phyloP scores from a whole-genome alignment of 1,139 yeast species.

The Geotrichum siamense region DNA sequence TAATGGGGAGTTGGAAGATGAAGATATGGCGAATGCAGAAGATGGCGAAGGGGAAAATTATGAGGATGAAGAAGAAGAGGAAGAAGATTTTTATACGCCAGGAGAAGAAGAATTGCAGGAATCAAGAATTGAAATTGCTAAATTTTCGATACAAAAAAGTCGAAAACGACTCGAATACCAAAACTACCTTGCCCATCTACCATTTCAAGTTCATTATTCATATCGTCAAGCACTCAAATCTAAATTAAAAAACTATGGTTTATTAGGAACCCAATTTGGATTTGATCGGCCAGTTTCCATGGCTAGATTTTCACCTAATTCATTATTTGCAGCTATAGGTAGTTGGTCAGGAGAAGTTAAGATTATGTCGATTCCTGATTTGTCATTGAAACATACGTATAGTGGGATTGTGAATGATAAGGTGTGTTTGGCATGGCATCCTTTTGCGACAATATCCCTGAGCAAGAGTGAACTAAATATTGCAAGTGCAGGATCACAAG shows the following conservation, averaged over 20 bases:
- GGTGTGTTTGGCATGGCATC: slow-evolving; percentile 61
- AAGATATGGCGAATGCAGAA: slow-evolving; percentile 29
- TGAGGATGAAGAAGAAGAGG: slow-evolving; percentile 45
- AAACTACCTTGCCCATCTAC: slow-evolving; percentile 22
- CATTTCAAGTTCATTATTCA: slow-evolving; percentile 34
- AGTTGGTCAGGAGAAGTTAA: slow-evolving; percentile 80
- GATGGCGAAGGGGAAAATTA: slow-evolving; percentile 30
- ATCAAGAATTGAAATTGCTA: slow-evolving; percentile 48
- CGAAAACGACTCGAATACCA: slow-evolving; percentile 38
- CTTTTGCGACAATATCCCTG: slow-evolving; percentile 26
- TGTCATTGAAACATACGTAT: slow-evolving; percentile 34
- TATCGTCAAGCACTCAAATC: slow-evolving; percentile 39
- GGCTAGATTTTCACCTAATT: slow-evolving; percentile 43
- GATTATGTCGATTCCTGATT: slow-evolving; percentile 39
- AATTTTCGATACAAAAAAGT: slow-evolving; percentile 45
- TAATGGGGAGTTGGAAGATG: slow-evolving; percentile 22
- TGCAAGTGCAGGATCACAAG: slow-evolving; percentile 64
- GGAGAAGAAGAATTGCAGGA: slow-evolving; percentile 54
- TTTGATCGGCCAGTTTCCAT: slow-evolving; percentile 62
- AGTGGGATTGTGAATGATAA: slow-evolving; percentile 51
- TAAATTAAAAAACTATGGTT: slow-evolving; percentile 37
- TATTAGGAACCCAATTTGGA: slow-evolving; percentile 64
- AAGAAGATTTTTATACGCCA: slow-evolving; percentile 81
- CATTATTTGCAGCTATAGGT: slow-evolving; percentile 50
- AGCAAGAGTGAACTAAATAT: slow-evolving; percentile 22